A percentile compares a stretch with the other conserved stretches of the same genome.
Conservation (phyloP, 2,329 filamentous ascomycete species). For the Ascochyta clinopodiicola region DNA sequence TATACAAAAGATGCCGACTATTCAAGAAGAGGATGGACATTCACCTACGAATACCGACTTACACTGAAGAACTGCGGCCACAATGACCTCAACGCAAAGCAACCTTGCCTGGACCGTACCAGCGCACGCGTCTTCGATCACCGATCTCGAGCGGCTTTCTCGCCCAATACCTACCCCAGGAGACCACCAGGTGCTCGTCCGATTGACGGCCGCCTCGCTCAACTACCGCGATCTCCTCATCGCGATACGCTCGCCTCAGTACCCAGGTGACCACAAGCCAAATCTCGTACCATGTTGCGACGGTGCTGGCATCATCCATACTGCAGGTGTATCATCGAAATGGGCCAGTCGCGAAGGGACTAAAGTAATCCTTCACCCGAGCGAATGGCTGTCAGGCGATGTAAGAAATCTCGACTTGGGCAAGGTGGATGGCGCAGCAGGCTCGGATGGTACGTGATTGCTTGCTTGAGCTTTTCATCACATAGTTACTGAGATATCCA, state of each 20-base stretch:
- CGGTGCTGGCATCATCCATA: conserved; percentile 35
- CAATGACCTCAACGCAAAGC: not conserved
- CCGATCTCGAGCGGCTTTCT: not conserved
- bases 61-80: not conserved
- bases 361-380: conserved; percentile 15
- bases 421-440: conserved; percentile 15
- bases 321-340: conserved; percentile 21
- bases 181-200: conserved; percentile 24
- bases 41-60: not conserved
- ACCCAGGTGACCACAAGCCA: conserved; percentile 22
- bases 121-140: not conserved
- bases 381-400: conserved; percentile 29
- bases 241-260: conserved; percentile 18
- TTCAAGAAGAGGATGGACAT: not conserved
- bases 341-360: conserved; percentile 25
- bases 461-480: not conserved
- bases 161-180: conserved; percentile 2
- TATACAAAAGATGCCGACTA: not conserved
- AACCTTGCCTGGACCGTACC: conserved; percentile 18
- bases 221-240: conserved; percentile 33
- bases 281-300: conserved; percentile 28
- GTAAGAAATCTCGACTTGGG: conserved; percentile 35
- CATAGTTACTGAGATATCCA: not conserved
- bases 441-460: conserved; percentile 40
- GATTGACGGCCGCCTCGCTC: conserved; percentile 31